phyloP scores from a whole-genome alignment of 108 stramenopile genomes.

The Skeletonema potamos region DNA sequence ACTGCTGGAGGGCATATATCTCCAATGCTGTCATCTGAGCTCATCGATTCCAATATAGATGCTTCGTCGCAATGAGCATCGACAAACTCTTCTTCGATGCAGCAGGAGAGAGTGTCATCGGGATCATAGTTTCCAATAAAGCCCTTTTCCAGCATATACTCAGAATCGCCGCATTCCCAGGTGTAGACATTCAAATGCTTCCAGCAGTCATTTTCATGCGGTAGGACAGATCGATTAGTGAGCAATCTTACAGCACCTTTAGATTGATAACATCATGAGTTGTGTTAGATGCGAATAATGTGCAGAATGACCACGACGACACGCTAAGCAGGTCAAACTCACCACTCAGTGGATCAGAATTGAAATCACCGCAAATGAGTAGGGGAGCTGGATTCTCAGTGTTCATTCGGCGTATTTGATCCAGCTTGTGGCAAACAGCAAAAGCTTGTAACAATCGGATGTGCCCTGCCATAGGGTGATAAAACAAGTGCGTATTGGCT shows the following conservation, averaged over 20 bases:
- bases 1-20: conserved; percentile 36
- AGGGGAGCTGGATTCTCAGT: conserved; percentile 12
- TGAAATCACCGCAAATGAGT: conserved; percentile 54
- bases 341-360: conserved; percentile 54
- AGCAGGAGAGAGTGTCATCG: conserved; percentile 7
- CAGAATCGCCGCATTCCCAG: conserved; percentile 51
- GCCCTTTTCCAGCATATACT: conserved; percentile 38
- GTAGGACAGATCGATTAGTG: conserved; percentile 33
- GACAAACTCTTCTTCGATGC: conserved; percentile 17
- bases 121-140: conserved; percentile 19
- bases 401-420: conserved; percentile 36
- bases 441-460: conserved; percentile 67
- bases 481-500: conserved; percentile 81
- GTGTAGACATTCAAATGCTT: conserved; percentile 55
- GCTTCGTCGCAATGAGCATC: conserved; percentile 25
- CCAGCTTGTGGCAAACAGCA: conserved; percentile 52
- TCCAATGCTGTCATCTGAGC: conserved; percentile 8
- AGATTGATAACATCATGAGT: neutral
- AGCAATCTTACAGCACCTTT: conserved; percentile 49
- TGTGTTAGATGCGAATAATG: neutral
- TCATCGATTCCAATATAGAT: conserved; percentile 5
- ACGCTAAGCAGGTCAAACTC: neutral
- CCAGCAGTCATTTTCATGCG: conserved; percentile 54
- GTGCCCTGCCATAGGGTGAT: conserved; percentile 63
- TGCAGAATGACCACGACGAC: neutral